Conservation (phyloP, 768 basidiomycete species). For the Gymnopilus junonius region DNA sequence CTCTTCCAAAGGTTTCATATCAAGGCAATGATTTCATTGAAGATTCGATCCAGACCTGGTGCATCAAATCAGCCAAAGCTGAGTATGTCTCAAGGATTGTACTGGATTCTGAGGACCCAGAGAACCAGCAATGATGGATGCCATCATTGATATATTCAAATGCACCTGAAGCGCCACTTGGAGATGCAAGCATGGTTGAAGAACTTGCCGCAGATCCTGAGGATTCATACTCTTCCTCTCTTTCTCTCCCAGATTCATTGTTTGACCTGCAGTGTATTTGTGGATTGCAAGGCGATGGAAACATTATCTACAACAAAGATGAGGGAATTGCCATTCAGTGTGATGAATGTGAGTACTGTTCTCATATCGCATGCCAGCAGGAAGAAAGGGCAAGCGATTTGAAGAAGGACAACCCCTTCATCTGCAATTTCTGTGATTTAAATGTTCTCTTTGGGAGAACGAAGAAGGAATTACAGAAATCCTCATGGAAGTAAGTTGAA, state of each 20-base stretch:
- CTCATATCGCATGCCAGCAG: conserved; percentile 12
- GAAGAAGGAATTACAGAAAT: too few relatives aligned
- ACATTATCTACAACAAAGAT: conserved; percentile 3
- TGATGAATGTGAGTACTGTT: conserved; percentile 13
- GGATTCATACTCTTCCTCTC: too few relatives aligned
- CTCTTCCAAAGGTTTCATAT: conserved; percentile 5
- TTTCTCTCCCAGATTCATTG: conserved; percentile 4
- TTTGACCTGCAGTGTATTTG: conserved; percentile 17
- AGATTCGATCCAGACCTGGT: conserved; percentile 13
- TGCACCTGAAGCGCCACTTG: too few relatives aligned
- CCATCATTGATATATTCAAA: too few relatives aligned
- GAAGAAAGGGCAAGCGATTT: conserved; percentile 7
- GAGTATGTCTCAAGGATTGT: conserved; percentile 13
- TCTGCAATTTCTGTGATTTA: conserved; percentile 15
- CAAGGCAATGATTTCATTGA: conserved; percentile 2
- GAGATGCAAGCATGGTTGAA: too few relatives aligned
- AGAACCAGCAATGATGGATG: too few relatives aligned
- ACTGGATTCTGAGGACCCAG: too few relatives aligned
- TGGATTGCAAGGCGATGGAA: conserved; percentile 16
- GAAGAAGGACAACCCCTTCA: neutral
- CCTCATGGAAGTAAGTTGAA: too few relatives aligned
- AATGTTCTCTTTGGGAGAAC: too few relatives aligned
- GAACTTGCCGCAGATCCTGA: too few relatives aligned
- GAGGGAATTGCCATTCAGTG: conserved; percentile 15
- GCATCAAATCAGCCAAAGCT: conserved; percentile 6